phyloP scores from a whole-genome alignment of 805 yeast species.

The Tetrapisispora arboricola region DNA sequence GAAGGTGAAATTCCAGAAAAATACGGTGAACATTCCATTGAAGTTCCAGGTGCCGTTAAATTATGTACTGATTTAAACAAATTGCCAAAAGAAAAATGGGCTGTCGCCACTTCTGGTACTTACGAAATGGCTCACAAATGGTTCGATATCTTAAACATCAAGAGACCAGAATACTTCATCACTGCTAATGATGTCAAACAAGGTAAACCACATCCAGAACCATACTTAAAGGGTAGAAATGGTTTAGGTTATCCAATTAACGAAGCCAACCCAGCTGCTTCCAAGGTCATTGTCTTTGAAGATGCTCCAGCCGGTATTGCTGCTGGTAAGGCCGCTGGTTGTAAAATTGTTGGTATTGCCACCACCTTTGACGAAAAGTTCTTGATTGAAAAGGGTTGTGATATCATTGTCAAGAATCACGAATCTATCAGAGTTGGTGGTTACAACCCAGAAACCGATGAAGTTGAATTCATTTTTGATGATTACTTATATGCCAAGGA shows the following conservation, averaged over 20 bases:
- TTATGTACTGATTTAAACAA: constrained; percentile 46
- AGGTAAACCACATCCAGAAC: constrained; percentile 85
- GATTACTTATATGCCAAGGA: constrained; percentile 33
- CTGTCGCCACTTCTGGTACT: constrained; percentile 81
- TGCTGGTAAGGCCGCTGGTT: constrained; percentile 79
- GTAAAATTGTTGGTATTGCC: constrained; percentile 72
- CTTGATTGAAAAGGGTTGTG: constrained; percentile 69
- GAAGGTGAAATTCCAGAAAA: constrained; percentile 63
- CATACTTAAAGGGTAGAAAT: constrained; percentile 51
- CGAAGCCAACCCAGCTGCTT: constrained; percentile 28
- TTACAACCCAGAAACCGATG: constrained; percentile 36
- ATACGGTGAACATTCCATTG: constrained; percentile 62
- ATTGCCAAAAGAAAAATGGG: constrained; percentile 57
- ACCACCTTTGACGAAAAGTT: constrained; percentile 63
- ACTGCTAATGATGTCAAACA: constrained; percentile 69
- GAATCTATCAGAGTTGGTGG: constrained; percentile 47
- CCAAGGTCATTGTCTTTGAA: constrained; percentile 59
- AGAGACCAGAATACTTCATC: constrained; percentile 64
- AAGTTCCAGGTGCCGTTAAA: constrained; percentile 67
- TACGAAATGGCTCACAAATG: constrained; percentile 67
- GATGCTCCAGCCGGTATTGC: constrained; percentile 84
- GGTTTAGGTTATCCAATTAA: constrained; percentile 30
- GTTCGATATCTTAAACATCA: constrained; percentile 54
- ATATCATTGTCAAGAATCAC: constrained; percentile 68
- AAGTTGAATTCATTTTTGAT: constrained; percentile 29